Evolutionary conservation across 768 basidiomycete genomes (phyloP).

Genomic region (Suillus clintonianus): DNA sequence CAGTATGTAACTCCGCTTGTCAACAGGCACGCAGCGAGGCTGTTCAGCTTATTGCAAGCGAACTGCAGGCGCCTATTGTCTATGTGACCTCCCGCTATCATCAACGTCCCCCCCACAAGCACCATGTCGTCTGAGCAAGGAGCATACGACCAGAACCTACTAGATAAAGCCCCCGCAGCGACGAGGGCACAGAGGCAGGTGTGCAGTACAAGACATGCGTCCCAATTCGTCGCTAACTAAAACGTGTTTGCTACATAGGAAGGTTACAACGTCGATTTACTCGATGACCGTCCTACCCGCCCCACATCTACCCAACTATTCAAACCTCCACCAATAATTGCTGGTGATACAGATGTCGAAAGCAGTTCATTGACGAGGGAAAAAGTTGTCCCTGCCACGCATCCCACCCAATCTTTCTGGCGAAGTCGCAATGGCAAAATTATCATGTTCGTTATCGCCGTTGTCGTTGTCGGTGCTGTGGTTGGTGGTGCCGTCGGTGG

Average conservation of each 20-base stretch:
- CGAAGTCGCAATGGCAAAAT: slow-evolving; percentile 47
- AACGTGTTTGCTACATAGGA: slow-evolving; percentile 34
- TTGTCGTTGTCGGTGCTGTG: slow-evolving; percentile 51
- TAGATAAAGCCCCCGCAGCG: slow-evolving; percentile 41
- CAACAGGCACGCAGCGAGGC: slow-evolving; percentile 24
- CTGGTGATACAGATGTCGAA: slow-evolving; percentile 11
- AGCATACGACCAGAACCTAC: slow-evolving; percentile 40
- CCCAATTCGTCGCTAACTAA: background rate
- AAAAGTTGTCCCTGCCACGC: slow-evolving; percentile 9
- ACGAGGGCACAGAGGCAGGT: slow-evolving; percentile 48
- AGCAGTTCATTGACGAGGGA: slow-evolving; percentile 8
- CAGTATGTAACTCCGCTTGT: slow-evolving; percentile 1
- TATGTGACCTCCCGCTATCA: slow-evolving; percentile 7
- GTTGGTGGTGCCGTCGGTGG: slow-evolving; percentile 65
- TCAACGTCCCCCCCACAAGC: background rate
- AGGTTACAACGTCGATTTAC: slow-evolving; percentile 55
- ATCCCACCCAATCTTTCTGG: slow-evolving; percentile 44
- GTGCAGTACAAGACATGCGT: slow-evolving; percentile 8
- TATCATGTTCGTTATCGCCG: slow-evolving; percentile 33
- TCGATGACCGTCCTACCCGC: slow-evolving; percentile 27
- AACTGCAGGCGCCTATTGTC: slow-evolving; percentile 19
- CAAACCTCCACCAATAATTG: slow-evolving; percentile 15
- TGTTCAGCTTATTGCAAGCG: slow-evolving; percentile 18
- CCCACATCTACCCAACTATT: slow-evolving; percentile 18
- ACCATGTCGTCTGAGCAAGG: slow-evolving; percentile 24